These are phyloP conservation scores for Pythium monospermum DNA, from an alignment of 352 stramenopile species.

Conservation along the genomic window DNA sequence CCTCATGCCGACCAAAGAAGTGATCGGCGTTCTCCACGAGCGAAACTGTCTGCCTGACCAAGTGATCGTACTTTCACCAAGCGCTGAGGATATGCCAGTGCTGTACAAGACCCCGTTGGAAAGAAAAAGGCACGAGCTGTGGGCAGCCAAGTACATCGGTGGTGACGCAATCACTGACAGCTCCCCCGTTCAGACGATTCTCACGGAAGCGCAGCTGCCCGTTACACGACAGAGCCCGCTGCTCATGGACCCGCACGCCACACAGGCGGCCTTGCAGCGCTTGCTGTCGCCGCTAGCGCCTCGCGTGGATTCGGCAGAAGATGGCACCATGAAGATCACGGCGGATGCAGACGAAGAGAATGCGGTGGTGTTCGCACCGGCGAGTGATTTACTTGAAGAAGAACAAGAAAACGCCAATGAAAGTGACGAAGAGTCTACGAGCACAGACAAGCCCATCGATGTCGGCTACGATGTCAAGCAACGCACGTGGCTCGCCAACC, in stretches of 20 bases:
- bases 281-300: constrained; percentile 23
- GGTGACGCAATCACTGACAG: not conserved
- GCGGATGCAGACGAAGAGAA: constrained; percentile 22
- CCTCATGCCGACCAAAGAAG: constrained; percentile 34
- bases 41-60: constrained; percentile 42
- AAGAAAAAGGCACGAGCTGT: constrained; percentile 11
- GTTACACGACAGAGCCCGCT: not conserved
- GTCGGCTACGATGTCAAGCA: constrained; percentile 6
- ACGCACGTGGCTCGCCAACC: constrained; percentile 1
- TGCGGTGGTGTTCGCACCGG: constrained; percentile 5
- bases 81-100: constrained; percentile 10
- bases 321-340: constrained; percentile 27
- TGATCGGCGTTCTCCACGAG: constrained; percentile 31
- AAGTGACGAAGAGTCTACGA: not conserved
- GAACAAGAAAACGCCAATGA: not conserved
- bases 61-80: constrained; percentile 38
- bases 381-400: constrained; percentile 10
- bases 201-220: constrained; percentile 1
- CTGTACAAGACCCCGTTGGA: constrained; percentile 8
- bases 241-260: not conserved
- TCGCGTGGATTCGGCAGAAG: constrained; percentile 35
- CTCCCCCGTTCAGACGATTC: not conserved
- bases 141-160: not conserved
- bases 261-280: constrained; percentile 2
- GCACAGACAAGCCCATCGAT: not conserved